These are phyloP conservation scores for Coffea canephora DNA, from an alignment of 257 asterid species.

Conservation along the genomic window DNA sequence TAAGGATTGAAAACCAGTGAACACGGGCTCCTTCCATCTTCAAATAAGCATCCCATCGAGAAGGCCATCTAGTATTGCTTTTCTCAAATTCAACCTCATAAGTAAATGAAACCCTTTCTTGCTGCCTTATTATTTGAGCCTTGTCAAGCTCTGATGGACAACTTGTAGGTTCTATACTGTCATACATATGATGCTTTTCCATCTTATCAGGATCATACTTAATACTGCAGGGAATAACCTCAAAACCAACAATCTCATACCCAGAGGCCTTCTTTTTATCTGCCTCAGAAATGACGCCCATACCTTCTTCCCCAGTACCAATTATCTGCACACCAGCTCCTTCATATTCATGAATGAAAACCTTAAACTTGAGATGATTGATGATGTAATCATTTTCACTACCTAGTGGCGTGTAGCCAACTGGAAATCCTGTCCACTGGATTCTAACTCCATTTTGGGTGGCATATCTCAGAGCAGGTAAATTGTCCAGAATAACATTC, in stretches of 20 bases:
- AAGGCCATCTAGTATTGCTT: slow-evolving; percentile 76
- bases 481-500: slow-evolving; percentile 73
- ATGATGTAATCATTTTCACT: slow-evolving; percentile 67
- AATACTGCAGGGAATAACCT: slow-evolving; percentile 74
- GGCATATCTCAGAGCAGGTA: slow-evolving; percentile 75
- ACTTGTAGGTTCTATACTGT: slow-evolving; percentile 37
- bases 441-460: slow-evolving; percentile 61
- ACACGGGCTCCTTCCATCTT: slow-evolving; percentile 87
- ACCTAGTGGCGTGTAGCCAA: slow-evolving; percentile 65
- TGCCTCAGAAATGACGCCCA: slow-evolving; percentile 64
- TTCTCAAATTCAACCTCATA: slow-evolving; percentile 79
- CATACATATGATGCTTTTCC: slow-evolving; percentile 58
- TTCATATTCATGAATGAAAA: slow-evolving; percentile 72
- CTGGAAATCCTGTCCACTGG: slow-evolving; percentile 83
- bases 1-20: slow-evolving; percentile 85
- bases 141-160: slow-evolving; percentile 63
- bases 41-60: slow-evolving; percentile 89
- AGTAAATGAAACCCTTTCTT: slow-evolving; percentile 67
- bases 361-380: slow-evolving; percentile 72
- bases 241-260: slow-evolving; percentile 79
- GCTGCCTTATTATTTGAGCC: slow-evolving; percentile 66
- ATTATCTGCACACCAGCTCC: slow-evolving; percentile 71
- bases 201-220: slow-evolving; percentile 68
- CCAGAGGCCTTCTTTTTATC: slow-evolving; percentile 71
- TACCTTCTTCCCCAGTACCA: slow-evolving; percentile 75